Evolutionary conservation across 2,329 filamentous ascomycete genomes (phyloP), one percentile per base, ranked within the genome.

Genomic region (Fusarium oligoseptatum): DNA sequence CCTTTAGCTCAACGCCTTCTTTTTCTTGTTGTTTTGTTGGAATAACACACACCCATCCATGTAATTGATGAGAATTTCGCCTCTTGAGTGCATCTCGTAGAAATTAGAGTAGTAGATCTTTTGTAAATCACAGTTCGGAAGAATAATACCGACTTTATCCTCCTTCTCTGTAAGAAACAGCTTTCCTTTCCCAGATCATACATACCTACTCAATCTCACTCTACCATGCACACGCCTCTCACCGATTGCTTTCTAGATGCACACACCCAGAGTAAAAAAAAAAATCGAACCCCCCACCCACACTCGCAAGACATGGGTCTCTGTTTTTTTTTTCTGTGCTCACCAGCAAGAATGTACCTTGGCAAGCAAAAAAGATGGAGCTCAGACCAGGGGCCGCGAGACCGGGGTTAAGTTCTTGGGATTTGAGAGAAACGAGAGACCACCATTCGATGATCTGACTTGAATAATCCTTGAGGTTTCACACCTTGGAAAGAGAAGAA

Each of bases 401-500:
- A 22, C 58, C 37, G 58, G 58, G 58, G 43, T 45, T 48, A 36
- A 24, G 58, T 48, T 55, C n/a, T 41, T 41, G 39, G 36, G 29
- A 50, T 11, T 14, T 22, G 14, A 20, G 34, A 24, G n/a, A 39
- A 45, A 45, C 41, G 34, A 24, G n/a, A 39, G 29, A 61, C 57
- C 15, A 24, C 58, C 36, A 76, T 76, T 74, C 68, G 74, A 72
- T 76, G 74, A 76, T 76, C 74, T 76, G 74, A 76, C 67, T 60
- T 66, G 39, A 17, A 15, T 39, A 11, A 32, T 32, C 29, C 29
- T 39, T 39, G 37, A 17, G 45, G 37, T 34, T 65, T 64, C 41
- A 55, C 58, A 37, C 66, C 67, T 66, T 70, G 63, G 73, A 66
- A 68, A 4, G 22, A 34, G 32, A 48, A 68, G 6, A 36, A 34